A percentile compares a stretch with the other conserved stretches of the same genome.
These are phyloP conservation scores for Platanthera zijinensis DNA, from an alignment of 106 monocot species.

Conservation along the genomic window DNA sequence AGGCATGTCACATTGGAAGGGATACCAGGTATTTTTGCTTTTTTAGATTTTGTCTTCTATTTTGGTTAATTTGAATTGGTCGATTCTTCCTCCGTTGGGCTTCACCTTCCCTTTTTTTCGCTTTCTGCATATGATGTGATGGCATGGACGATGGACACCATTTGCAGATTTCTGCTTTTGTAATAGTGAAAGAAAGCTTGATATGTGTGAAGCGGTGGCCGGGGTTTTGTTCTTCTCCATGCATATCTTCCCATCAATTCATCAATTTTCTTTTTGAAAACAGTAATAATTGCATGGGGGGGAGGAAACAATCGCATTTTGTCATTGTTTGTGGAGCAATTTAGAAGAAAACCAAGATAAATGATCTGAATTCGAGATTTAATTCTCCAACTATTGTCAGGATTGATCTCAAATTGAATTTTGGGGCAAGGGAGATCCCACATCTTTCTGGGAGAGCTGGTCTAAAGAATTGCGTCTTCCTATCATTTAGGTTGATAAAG, in stretches of 20 bases:
- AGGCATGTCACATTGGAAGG: constrained; percentile 8
- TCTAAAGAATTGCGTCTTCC: background rate
- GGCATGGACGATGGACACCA: background rate
- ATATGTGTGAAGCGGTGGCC: background rate
- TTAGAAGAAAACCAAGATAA: background rate
- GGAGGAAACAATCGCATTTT: background rate
- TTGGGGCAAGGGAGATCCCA: background rate
- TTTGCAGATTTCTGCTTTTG: background rate
- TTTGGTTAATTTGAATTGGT: background rate
- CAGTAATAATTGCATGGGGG: background rate
- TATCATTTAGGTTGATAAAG: background rate
- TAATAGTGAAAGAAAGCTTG: background rate
- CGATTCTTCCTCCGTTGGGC: background rate
- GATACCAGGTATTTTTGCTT: background rate
- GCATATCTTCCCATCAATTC: background rate
- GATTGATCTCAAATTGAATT: background rate
- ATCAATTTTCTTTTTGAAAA: background rate
- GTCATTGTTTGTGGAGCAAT: constrained; percentile 3
- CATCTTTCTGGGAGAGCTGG: background rate
- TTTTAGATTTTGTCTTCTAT: background rate
- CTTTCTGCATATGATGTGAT: constrained; percentile 1
- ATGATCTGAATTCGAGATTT: background rate
- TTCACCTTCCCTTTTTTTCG: background rate
- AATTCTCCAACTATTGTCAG: too few relatives aligned
- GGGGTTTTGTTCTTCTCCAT: background rate